Evolutionary conservation across 2,329 filamentous ascomycete genomes (phyloP).

Genomic region (Hymenoscyphus infarciens): DNA sequence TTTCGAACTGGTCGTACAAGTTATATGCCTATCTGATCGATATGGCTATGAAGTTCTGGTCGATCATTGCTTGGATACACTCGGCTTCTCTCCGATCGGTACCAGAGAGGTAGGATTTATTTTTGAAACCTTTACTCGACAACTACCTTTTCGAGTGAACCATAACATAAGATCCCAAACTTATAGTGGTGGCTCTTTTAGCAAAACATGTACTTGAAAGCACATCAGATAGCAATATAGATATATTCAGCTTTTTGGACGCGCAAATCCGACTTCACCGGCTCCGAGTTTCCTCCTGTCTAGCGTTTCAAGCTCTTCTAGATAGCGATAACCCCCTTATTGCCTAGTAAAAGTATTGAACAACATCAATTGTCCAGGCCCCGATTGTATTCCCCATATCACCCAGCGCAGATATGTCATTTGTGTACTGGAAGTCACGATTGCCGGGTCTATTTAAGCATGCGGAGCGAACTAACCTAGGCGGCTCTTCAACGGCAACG

Average conservation of each 20-base stretch:
- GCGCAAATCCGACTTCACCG: not conserved
- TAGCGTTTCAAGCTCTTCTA: not conserved
- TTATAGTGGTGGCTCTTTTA: not conserved
- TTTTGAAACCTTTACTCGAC: not conserved
- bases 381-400: not conserved
- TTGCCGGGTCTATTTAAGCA: not conserved
- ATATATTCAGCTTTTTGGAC: not conserved
- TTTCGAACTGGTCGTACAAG: not conserved
- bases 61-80: not conserved
- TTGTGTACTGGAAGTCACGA: not conserved
- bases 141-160: not conserved
- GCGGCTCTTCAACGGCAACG: not conserved
- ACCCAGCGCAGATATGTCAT: not conserved
- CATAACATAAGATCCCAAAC: not conserved
- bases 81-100: not conserved
- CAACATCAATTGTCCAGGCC: not conserved
- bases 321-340: not conserved
- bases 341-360: not conserved
- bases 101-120: not conserved
- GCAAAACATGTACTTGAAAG: not conserved
- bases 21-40: conserved; percentile 1
- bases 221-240: not conserved
- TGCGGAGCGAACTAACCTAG: not conserved
- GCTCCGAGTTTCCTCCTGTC: not conserved
- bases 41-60: not conserved